A percentile compares a stretch with the other conserved stretches of the same genome.
phyloP scores from a whole-genome alignment of 495 filamentous ascomycete species.

The Penicillium steckii region DNA sequence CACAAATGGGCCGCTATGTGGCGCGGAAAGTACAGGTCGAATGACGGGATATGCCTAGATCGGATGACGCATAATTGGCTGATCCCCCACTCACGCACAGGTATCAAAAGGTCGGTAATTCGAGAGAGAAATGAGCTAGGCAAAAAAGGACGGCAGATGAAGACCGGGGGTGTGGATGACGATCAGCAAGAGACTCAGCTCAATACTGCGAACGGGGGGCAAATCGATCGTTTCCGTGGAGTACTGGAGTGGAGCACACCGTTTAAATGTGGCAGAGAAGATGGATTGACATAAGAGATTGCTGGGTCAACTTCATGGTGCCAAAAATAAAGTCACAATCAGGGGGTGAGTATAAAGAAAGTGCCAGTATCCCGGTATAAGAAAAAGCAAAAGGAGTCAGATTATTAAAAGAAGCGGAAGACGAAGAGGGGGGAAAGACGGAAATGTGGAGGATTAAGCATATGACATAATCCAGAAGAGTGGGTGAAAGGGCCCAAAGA shows the following conservation, averaged over 20 bases:
- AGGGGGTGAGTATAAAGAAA: background rate
- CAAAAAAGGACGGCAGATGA: slow-evolving; percentile 1
- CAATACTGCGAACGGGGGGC: slow-evolving; percentile 16
- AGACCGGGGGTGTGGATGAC: background rate
- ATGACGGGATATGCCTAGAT: slow-evolving; percentile 26
- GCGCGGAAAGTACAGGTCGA: slow-evolving; percentile 21
- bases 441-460: slow-evolving; percentile 8
- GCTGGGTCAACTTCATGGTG: background rate
- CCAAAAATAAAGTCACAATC: background rate
- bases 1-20: slow-evolving; percentile 12
- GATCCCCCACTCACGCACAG: slow-evolving; percentile 19
- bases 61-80: slow-evolving; percentile 29
- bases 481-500: background rate
- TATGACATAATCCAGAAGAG: slow-evolving; percentile 4
- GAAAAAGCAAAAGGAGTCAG: no score
- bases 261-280: background rate
- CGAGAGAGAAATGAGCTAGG: slow-evolving; percentile 1
- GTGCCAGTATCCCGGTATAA: background rate
- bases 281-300: background rate
- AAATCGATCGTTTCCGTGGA: background rate
- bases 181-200: slow-evolving; percentile 10
- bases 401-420: background rate
- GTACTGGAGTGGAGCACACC: background rate
- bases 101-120: slow-evolving; percentile 1
- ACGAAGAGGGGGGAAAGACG: background rate